Conservation (phyloP, 176 grass and related monocot species). For the Melocanna baccifera region DNA sequence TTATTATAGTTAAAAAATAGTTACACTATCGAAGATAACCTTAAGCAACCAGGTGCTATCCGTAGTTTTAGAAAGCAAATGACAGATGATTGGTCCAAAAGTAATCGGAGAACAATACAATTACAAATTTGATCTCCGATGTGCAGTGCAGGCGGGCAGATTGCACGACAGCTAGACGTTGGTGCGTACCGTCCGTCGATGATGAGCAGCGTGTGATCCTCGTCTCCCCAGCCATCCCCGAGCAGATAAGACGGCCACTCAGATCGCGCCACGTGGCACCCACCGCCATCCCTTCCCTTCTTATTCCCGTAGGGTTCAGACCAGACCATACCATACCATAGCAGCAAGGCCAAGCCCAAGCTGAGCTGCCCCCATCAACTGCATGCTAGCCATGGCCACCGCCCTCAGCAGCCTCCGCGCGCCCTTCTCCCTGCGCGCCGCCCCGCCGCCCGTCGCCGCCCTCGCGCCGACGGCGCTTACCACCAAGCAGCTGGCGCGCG, state of each 20-base stretch:
- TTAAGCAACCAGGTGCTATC: no score
- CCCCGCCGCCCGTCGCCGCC: neutral
- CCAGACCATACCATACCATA: no score
- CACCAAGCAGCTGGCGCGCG: conserved; percentile 1
- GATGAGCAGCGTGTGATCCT: conserved; percentile 58
- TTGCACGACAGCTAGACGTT: no score
- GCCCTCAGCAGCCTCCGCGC: conserved; percentile 47
- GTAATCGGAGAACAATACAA: no score
- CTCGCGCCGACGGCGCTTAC: neutral
- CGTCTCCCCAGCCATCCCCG: conserved; percentile 13
- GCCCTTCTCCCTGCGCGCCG: conserved; percentile 28
- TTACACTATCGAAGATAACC: no score
- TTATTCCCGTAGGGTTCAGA: conserved; percentile 12
- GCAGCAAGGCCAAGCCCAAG: no score
- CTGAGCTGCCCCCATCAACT: no score
- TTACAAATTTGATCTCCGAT: no score
- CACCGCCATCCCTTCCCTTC: neutral
- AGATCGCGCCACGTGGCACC: conserved; percentile 35
- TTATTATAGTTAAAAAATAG: no score
- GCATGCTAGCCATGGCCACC: conserved; percentile 27
- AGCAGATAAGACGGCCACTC: conserved; percentile 37
- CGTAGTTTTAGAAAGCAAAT: no score
- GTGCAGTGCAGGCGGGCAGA: no score
- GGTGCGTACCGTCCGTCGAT: neutral
- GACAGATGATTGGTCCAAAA: no score